A percentile compares a stretch with the other conserved stretches of the same genome.
These are phyloP conservation scores for Avena atlantica DNA, from an alignment of 176 grass and related monocot species.

Conservation along the genomic window DNA sequence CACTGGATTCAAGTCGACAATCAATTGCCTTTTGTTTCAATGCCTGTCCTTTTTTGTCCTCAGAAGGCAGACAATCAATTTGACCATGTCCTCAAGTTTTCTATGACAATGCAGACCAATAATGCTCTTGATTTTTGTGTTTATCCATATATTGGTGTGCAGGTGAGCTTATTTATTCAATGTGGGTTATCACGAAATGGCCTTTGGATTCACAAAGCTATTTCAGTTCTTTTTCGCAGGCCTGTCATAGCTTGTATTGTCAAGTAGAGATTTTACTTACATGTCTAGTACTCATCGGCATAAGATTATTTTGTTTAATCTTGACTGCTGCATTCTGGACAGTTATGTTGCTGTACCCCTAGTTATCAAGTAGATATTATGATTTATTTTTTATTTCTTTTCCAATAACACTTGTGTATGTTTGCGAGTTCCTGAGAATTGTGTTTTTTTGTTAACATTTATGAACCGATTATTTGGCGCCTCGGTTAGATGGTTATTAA, in stretches of 20 bases:
- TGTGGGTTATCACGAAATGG: slow-evolving; percentile 6
- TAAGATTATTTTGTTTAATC: slow-evolving; percentile 14
- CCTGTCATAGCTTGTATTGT: slow-evolving; percentile 35
- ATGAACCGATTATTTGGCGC: slow-evolving; percentile 94
- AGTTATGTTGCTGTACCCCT: background rate
- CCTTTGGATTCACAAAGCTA: slow-evolving; percentile 1
- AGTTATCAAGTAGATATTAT: slow-evolving; percentile 32
- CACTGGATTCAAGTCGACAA: slow-evolving; percentile 93
- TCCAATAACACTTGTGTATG: slow-evolving; percentile 25
- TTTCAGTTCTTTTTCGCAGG: slow-evolving; percentile 23
- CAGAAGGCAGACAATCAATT: slow-evolving; percentile 72
- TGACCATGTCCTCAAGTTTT: slow-evolving; percentile 83
- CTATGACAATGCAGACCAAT: slow-evolving; percentile 86
- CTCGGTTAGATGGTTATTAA: slow-evolving; percentile 63
- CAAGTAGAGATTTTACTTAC: slow-evolving; percentile 31
- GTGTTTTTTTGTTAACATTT: slow-evolving; percentile 86
- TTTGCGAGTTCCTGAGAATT: slow-evolving; percentile 83
- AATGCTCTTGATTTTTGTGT: slow-evolving; percentile 94
- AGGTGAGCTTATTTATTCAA: slow-evolving; percentile 56
- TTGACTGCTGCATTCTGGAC: slow-evolving; percentile 35
- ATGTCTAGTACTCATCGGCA: slow-evolving; percentile 10
- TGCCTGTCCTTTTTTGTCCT: slow-evolving; percentile 94
- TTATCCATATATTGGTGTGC: slow-evolving; percentile 93
- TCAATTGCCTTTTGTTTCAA: slow-evolving; percentile 88
- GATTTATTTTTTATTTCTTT: background rate